Conservation (phyloP, 352 stramenopile genomes). For the Phytophthora brassicae region DNA sequence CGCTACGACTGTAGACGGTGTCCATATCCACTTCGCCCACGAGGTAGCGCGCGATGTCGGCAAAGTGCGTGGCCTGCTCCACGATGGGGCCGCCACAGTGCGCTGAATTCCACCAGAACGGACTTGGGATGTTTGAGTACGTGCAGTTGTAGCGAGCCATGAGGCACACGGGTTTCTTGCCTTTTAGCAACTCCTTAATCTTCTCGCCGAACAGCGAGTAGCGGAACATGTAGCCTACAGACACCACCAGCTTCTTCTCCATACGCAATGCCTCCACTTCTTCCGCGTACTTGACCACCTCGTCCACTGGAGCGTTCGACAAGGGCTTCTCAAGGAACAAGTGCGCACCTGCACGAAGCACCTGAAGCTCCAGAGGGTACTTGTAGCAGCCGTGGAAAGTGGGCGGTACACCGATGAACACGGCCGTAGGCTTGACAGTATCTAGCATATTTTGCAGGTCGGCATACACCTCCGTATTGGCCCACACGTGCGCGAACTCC, state of each 20-base stretch:
- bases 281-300: conserved; percentile 31
- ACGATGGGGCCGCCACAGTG: conserved; percentile 46
- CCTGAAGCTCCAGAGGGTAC: conserved; percentile 36
- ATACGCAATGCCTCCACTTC: conserved; percentile 27
- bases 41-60: conserved; percentile 37
- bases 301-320: conserved; percentile 34
- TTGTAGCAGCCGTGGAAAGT: conserved; percentile 44
- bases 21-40: conserved; percentile 38
- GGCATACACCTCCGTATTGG: conserved; percentile 29
- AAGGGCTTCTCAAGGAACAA: conserved; percentile 41
- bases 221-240: conserved; percentile 46
- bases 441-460: conserved; percentile 37
- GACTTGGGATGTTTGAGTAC: conserved; percentile 38
- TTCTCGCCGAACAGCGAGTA: conserved; percentile 36
- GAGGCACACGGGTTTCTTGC: conserved; percentile 37
- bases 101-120: conserved; percentile 43
- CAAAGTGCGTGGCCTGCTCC: conserved; percentile 47
- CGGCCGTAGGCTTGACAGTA: conserved; percentile 29
- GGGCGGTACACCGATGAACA: conserved; percentile 40
- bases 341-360: conserved; percentile 33
- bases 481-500: conserved; percentile 33
- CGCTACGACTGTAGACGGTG: conserved; percentile 43
- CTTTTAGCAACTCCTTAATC: conserved; percentile 32
- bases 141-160: conserved; percentile 41
- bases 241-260: conserved; percentile 36